Evolutionary conservation across 495 filamentous ascomycete genomes (phyloP), one percentile per base, ranked within the genome.

Genomic region (Pyrenula massariospora): DNA sequence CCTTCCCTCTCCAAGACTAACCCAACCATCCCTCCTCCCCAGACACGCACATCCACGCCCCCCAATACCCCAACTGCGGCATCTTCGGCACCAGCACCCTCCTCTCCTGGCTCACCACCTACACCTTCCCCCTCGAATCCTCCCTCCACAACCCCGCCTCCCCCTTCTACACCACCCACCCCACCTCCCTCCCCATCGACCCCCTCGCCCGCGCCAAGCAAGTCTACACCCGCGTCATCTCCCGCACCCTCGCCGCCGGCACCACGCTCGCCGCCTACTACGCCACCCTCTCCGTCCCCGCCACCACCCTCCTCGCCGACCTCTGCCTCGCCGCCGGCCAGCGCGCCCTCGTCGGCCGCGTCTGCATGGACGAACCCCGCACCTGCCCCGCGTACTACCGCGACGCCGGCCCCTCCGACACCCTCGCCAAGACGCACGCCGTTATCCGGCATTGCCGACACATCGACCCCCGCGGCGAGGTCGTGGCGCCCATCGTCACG

Each of bases 31-130:
- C 21, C 49, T 53, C 1, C 22, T 23, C 22, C 19, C 10, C 57
- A 89, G 91, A 97, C 69, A 95, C 92, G 12, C 92, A 97, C 69
- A 86, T 95, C 59, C 92, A 97, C 68, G 92, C 92, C 50, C 80
- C 89, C 0, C 92, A 97, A 74, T 93, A 94, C 65, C 91, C 92
- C 56, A 97, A 97, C 62, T 75, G 81, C 5, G 92, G 92, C 53
- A 83, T 97, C 62, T 96, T 96, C 65, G 92, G 92, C 66, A 87
- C 85, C 52, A 83, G 85, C 2, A 95, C 90, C 19, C 82, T 98
- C 49, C 80, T 98, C 22, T 82, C 88, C 70, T 98, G 92, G 92
- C 79, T 98, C 3, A 75, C 90, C 59, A 88, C 76, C 2, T 98
- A 98, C 73, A 98, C 92, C n/a, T 98, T 95, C 70, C 92, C 92